A percentile compares a stretch with the other conserved stretches of the same genome.
Evolutionary conservation across 352 stramenopile genomes (phyloP).

Genomic region (Pythium phragmitis): DNA sequence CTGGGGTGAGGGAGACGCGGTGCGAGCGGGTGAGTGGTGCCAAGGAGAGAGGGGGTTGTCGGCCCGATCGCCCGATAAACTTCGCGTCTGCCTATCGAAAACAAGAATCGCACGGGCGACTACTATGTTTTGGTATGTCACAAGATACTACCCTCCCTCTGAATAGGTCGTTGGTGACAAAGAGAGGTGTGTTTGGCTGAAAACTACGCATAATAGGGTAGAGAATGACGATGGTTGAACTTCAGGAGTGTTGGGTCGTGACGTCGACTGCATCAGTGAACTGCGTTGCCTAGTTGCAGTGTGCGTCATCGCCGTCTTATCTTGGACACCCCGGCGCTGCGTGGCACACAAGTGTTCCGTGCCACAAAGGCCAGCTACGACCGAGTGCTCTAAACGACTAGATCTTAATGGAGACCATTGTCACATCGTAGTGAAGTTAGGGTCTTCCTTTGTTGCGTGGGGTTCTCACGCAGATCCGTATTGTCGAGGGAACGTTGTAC

Average conservation of each 20-base stretch:
- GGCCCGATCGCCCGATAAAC: not conserved
- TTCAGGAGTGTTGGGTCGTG: not conserved
- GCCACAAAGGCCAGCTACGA: too few relatives aligned
- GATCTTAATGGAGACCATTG: slow-evolving; percentile 67
- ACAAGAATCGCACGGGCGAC: not conserved
- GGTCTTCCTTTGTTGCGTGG: not conserved
- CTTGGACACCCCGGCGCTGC: too few relatives aligned
- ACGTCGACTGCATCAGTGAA: slow-evolving; percentile 23
- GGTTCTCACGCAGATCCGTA: not conserved
- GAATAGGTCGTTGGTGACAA: not conserved
- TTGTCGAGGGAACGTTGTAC: not conserved
- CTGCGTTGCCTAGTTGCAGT: not conserved
- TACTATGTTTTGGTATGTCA: not conserved
- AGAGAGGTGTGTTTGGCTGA: not conserved
- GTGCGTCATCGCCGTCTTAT: too few relatives aligned
- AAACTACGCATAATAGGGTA: slow-evolving; percentile 2
- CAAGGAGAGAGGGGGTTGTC: not conserved
- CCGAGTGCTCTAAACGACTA: too few relatives aligned
- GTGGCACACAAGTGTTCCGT: too few relatives aligned
- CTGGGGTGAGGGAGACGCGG: not conserved
- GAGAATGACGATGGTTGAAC: slow-evolving; percentile 18
- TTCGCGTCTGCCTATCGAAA: not conserved
- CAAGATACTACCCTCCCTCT: slow-evolving; percentile 3
- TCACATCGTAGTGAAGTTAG: slow-evolving; percentile 51
- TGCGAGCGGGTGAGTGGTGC: not conserved